These are phyloP conservation scores for Umbilicaria muhlenbergii DNA, from an alignment of 495 filamentous ascomycete genomes.

Conservation along the genomic window DNA sequence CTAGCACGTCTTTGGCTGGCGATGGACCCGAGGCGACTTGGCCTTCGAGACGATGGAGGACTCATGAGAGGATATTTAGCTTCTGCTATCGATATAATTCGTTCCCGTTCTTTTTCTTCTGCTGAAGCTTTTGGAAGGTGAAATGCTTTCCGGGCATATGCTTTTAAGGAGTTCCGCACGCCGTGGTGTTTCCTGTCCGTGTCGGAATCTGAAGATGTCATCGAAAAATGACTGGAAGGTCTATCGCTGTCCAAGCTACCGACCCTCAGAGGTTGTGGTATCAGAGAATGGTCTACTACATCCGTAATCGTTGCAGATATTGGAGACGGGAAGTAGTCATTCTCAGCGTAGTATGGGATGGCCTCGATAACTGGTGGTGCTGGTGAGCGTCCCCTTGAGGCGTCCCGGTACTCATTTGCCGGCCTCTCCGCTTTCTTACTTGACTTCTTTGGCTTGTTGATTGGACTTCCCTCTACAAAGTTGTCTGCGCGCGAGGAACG, in stretches of 20 bases:
- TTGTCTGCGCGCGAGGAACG: too few relatives aligned
- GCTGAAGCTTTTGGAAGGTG: slow-evolving; percentile 1
- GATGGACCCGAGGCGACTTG: slow-evolving; percentile 2
- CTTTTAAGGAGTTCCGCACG: slow-evolving; percentile 1
- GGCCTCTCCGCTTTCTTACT: slow-evolving; percentile 4
- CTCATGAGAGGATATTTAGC: too few relatives aligned
- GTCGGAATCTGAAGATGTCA: slow-evolving; percentile 10
- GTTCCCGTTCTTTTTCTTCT: slow-evolving; percentile 2
- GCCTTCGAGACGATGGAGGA: neutral
- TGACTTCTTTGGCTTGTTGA: neutral
- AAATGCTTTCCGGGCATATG: slow-evolving; percentile 7
- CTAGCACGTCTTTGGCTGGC: slow-evolving; percentile 5
- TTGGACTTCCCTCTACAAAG: slow-evolving; percentile 1
- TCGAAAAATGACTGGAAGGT: slow-evolving; percentile 10
- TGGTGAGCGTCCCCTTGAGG: slow-evolving; percentile 1
- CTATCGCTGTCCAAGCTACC: slow-evolving; percentile 1
- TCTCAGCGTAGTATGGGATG: slow-evolving; percentile 1
- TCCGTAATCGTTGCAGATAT: slow-evolving; percentile 8
- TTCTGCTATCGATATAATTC: neutral
- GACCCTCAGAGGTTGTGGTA: slow-evolving; percentile 4
- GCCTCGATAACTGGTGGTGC: neutral
- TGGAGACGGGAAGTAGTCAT: neutral
- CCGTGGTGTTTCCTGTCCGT: neutral
- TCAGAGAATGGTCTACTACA: slow-evolving; percentile 6
- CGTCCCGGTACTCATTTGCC: slow-evolving; percentile 6